Conservation (phyloP, 495 filamentous ascomycete species). For the Aspergillus diversus region DNA sequence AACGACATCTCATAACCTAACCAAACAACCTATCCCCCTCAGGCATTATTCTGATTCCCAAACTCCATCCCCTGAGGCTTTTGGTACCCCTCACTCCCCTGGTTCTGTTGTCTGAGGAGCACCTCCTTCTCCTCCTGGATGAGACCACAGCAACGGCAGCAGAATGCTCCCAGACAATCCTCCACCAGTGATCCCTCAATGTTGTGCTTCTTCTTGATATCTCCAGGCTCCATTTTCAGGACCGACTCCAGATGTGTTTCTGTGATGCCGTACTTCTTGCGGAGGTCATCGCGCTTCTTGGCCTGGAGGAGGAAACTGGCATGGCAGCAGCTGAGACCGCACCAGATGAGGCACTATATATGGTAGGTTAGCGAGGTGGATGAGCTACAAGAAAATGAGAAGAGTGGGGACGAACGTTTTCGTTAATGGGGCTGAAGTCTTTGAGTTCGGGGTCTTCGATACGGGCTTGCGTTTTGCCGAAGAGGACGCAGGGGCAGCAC, state of each 20-base stretch:
- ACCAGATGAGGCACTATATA: constrained; percentile 18
- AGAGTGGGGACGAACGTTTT: neutral
- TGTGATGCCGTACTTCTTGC: constrained; percentile 13
- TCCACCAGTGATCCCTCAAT: constrained; percentile 12
- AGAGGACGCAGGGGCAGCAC: constrained; percentile 18
- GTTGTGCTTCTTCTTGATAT: constrained; percentile 16
- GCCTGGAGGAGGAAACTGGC: constrained; percentile 16
- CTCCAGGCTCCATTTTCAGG: constrained; percentile 7
- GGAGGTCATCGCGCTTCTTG: constrained; percentile 12
- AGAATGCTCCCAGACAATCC: constrained; percentile 15
- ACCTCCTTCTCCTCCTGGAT: constrained; percentile 18
- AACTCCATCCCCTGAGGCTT: constrained; percentile 13
- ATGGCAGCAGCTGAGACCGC: constrained; percentile 15
- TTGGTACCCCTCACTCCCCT: neutral
- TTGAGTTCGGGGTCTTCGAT: constrained; percentile 12
- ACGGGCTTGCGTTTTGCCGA: constrained; percentile 13
- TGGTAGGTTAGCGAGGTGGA: neutral
- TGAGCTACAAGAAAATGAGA: neutral
- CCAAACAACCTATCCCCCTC: no score
- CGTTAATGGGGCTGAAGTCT: constrained; percentile 13
- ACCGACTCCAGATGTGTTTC: constrained; percentile 12
- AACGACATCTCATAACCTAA: no score
- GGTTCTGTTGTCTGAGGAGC: neutral
- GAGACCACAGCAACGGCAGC: constrained; percentile 11
- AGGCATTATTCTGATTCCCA: constrained; percentile 1